Evolutionary conservation across 352 stramenopile species (phyloP).

Genomic region (Thraustotheca clavata): DNA sequence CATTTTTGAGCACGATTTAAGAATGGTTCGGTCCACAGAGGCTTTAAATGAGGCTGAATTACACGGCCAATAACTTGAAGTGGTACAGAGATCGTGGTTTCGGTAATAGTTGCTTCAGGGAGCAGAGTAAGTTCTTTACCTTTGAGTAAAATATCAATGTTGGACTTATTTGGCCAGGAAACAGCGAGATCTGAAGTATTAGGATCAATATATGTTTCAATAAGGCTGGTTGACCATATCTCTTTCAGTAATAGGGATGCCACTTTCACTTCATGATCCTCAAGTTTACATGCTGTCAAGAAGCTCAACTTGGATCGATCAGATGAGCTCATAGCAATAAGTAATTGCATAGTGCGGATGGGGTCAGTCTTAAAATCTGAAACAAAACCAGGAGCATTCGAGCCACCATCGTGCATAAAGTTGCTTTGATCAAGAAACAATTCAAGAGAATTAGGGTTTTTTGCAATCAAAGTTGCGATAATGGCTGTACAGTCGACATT

Average conservation of each 20-base stretch:
- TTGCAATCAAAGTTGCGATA: constrained; percentile 14
- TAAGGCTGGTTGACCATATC: background rate
- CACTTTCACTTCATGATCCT: constrained; percentile 15
- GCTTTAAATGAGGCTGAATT: background rate
- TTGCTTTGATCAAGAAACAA: constrained; percentile 7
- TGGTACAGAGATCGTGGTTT: background rate
- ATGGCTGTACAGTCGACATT: constrained; percentile 15
- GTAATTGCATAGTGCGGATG: constrained; percentile 10
- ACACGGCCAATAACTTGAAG: background rate
- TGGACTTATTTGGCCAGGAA: background rate
- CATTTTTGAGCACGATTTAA: background rate
- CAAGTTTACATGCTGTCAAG: constrained; percentile 6
- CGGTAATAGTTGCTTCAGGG: background rate
- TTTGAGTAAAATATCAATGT: background rate
- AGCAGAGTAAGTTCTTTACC: background rate
- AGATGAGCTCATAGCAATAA: constrained; percentile 11
- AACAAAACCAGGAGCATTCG: background rate
- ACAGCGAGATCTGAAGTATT: background rate
- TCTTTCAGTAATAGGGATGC: background rate
- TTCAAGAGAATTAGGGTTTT: constrained; percentile 13
- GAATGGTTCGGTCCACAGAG: background rate
- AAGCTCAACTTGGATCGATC: background rate
- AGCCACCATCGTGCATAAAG: too few species aligned
- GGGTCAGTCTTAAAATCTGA: background rate
- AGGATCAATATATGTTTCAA: constrained; percentile 1